Evolutionary conservation across 331 rosid genomes (phyloP).

Genomic region (Pyracantha coccinea): DNA sequence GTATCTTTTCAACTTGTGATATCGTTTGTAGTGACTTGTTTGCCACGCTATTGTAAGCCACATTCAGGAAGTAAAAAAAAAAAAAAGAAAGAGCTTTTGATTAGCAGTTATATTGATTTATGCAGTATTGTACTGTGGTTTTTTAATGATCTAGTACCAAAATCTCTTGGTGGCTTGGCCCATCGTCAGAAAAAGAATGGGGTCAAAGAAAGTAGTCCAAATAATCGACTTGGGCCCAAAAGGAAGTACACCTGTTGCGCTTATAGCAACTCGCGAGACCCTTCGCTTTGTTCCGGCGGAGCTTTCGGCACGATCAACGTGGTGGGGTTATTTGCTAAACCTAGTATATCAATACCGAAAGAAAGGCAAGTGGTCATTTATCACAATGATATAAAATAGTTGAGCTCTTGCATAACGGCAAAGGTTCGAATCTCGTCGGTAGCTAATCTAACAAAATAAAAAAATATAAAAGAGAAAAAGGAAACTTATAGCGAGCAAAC

Average conservation of each 20-base stretch:
- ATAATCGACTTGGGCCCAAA: neutral
- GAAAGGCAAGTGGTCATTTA: accelerated
- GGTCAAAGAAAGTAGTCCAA: neutral
- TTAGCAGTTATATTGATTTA: neutral
- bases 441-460: too few relatives aligned
- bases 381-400: accelerated
- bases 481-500: neutral
- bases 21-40: neutral
- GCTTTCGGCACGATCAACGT: neutral
- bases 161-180: neutral
- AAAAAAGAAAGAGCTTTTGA: neutral
- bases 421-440: too few relatives aligned
- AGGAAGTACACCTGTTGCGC: neutral
- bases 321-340: neutral
- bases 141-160: neutral
- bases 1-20: too few relatives aligned
- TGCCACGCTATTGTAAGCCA: neutral
- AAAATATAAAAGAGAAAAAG: too few relatives aligned
- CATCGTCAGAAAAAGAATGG: too few relatives aligned
- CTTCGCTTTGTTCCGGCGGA: neutral
- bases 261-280: neutral
- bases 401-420: accelerated
- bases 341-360: neutral
- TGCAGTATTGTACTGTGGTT: neutral
- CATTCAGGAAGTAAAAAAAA: neutral